These are phyloP conservation scores for Ganoderma resinaceum DNA, from an alignment of 1,284 basidiomycete genomes.

Conservation along the genomic window DNA sequence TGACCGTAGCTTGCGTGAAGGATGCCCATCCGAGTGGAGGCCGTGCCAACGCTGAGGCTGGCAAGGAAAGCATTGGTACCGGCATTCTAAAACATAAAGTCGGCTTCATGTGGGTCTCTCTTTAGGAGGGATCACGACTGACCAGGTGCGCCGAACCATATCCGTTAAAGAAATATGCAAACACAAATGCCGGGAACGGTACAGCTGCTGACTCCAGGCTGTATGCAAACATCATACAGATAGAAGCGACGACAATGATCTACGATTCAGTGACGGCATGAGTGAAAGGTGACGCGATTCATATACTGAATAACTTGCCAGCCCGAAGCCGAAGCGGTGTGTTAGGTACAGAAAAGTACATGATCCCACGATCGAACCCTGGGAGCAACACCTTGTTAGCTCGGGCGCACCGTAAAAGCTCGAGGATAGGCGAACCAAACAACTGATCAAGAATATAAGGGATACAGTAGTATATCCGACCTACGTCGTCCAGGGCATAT, in stretches of 20 bases:
- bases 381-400: not conserved
- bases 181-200: constrained; percentile 69
- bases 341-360: constrained; percentile 56
- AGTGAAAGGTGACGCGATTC: not conserved
- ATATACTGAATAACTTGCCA: constrained; percentile 41
- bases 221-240: constrained; percentile 53
- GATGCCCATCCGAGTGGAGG: constrained; percentile 63
- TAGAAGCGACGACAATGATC: constrained; percentile 39
- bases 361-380: constrained; percentile 58
- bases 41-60: constrained; percentile 48
- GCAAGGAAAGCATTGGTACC: constrained; percentile 62
- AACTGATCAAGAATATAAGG: constrained; percentile 62
- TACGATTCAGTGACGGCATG: constrained; percentile 11
- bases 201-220: constrained; percentile 61
- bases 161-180: constrained; percentile 66
- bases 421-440: constrained; percentile 45
- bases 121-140: constrained; percentile 10
- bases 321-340: constrained; percentile 62
- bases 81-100: constrained; percentile 46
- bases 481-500: constrained; percentile 33
- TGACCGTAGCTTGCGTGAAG: constrained; percentile 55
- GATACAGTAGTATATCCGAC: constrained; percentile 55
- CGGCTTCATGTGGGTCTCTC: not conserved
- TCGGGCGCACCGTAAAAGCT: not conserved
- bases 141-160: constrained; percentile 65